Conservation (phyloP, 164 flowering plant genomes). For the Stephania japonica region DNA sequence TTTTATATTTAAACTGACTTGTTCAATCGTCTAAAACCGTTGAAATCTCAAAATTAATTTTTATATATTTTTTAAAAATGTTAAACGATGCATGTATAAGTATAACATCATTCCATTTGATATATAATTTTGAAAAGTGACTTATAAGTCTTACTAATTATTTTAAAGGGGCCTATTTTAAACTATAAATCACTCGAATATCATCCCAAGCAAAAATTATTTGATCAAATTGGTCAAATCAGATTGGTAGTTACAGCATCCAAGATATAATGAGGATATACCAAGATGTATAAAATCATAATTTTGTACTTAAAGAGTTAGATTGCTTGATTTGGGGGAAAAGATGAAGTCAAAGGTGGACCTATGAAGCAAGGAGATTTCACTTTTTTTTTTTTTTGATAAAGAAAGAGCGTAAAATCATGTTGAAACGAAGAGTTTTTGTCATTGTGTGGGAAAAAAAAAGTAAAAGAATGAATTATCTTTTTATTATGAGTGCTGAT, state of each 20-base stretch:
- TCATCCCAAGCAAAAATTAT: neutral
- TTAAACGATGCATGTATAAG: too few species aligned
- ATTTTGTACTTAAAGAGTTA: neutral
- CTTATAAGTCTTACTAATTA: neutral
- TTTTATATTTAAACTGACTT: too few species aligned
- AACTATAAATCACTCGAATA: neutral
- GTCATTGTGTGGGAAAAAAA: neutral
- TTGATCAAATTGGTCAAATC: neutral
- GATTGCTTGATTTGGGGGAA: neutral
- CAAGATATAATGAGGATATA: neutral
- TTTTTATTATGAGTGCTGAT: neutral
- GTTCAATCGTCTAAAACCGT: too few species aligned
- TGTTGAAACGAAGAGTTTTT: neutral
- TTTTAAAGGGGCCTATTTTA: too few species aligned
- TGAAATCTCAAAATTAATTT: too few species aligned
- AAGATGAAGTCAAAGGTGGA: neutral
- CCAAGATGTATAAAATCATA: neutral
- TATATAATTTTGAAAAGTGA: too few species aligned
- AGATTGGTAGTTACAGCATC: neutral
- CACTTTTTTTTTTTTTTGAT: neutral
- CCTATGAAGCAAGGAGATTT: neutral
- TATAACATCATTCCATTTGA: neutral
- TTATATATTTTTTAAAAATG: too few species aligned
- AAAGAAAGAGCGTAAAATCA: neutral
- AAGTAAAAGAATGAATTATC: neutral